These are phyloP conservation scores for Leavenworthia alabamica DNA, from an alignment of 345 rosid genomes.

Conservation along the genomic window DNA sequence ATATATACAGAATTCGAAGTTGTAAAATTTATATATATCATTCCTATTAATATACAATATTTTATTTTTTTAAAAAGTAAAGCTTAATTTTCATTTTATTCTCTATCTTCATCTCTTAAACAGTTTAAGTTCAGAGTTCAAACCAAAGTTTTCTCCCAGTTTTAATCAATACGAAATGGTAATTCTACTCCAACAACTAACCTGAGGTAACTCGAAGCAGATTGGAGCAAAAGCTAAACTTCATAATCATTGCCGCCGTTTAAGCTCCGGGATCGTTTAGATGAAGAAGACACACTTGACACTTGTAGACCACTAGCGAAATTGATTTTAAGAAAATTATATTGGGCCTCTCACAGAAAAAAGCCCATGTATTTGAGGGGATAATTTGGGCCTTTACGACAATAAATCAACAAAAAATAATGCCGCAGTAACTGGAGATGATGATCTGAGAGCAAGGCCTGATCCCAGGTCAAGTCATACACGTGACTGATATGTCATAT, in stretches of 20 bases:
- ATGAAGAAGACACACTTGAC: background rate
- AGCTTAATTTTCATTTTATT: background rate
- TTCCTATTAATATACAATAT: background rate
- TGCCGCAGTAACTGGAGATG: too few species aligned
- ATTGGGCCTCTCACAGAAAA: background rate
- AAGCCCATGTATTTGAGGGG: background rate
- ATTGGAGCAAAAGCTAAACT: background rate
- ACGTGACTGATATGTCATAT: too few species aligned
- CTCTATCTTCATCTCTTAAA: background rate
- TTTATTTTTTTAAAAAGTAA: too few species aligned
- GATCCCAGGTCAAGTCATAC: too few species aligned
- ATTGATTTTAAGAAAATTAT: background rate
- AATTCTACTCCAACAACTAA: background rate
- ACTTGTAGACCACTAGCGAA: background rate
- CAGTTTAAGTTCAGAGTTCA: too few species aligned
- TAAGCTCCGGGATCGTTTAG: background rate
- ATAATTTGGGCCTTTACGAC: background rate
- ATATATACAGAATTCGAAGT: background rate
- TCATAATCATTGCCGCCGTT: background rate
- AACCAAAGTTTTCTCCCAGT: background rate
- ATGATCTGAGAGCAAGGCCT: background rate
- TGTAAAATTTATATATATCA: background rate
- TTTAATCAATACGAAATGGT: too few species aligned
- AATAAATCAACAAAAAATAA: background rate
- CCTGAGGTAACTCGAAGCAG: background rate